These are phyloP conservation scores for Starmerella roubikii DNA, from an alignment of 805 yeast genomes.

Conservation along the genomic window DNA sequence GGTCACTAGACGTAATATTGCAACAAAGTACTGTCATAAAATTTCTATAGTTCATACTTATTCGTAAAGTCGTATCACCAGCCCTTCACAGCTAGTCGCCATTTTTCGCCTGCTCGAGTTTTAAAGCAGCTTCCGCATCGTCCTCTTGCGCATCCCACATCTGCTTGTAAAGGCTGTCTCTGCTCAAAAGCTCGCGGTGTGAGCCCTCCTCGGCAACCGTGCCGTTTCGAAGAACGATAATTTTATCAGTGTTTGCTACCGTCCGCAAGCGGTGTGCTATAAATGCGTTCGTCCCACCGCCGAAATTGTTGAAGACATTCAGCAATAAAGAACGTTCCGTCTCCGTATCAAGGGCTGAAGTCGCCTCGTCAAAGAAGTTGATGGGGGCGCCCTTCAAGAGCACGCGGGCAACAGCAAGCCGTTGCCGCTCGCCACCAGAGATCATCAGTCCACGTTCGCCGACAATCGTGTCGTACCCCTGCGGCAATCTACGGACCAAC, in stretches of 20 bases:
- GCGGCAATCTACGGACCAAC: slow-evolving; percentile 59
- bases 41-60: no score
- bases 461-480: slow-evolving; percentile 72
- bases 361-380: slow-evolving; percentile 90
- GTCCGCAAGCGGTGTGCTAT: slow-evolving; percentile 92
- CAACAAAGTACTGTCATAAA: no score
- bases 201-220: slow-evolving; percentile 77
- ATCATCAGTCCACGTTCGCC: slow-evolving; percentile 98
- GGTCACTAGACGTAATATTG: no score
- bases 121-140: slow-evolving; percentile 5
- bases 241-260: slow-evolving; percentile 84
- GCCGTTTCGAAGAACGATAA: slow-evolving; percentile 73
- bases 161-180: slow-evolving; percentile 54
- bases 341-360: slow-evolving; percentile 91
- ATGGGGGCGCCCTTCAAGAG: slow-evolving; percentile 74
- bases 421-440: slow-evolving; percentile 97
- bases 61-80: no score
- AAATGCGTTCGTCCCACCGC: slow-evolving; percentile 64
- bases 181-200: slow-evolving; percentile 47
- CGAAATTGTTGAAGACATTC: slow-evolving; percentile 58
- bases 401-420: slow-evolving; percentile 88
- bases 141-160: slow-evolving; percentile 86
- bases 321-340: slow-evolving; percentile 75
- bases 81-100: no score
- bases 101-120: slow-evolving; percentile 2